Evolutionary conservation across 2,329 filamentous ascomycete genomes (phyloP), one percentile per base, ranked within the genome.

Genomic region (Ophiocordyceps camponoti-leonardi): DNA sequence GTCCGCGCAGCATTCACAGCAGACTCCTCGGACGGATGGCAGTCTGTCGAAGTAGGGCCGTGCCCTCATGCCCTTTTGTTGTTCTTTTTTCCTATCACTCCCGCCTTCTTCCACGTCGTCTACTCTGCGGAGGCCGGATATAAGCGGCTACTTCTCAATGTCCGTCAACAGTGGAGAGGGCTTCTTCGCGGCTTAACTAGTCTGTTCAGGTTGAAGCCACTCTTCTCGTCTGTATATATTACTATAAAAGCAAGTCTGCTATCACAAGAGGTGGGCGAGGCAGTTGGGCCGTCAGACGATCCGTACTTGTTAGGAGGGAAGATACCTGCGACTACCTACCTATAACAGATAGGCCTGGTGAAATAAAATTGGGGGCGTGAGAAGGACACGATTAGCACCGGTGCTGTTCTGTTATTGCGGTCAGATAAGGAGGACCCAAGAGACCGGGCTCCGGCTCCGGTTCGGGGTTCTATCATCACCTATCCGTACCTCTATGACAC

Each of bases 201-300:
- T 11, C 35, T 39, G 14, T 12, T 19, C 35, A n/a, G 11, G 6
- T 39, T 8, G 6, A 39, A 4, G 6, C n/a, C 35, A 18, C n/a
- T 39, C n/a, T 12, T 11, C n/a, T 19, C 54, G 56, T 54, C 58
- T 59, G 58, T 58, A 59, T 53, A 60, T 56, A 58, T 53, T 54
- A 53, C 56, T 39, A 39, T 39, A 19, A 39, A 20, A 56, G 57
- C 56, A 53, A 53, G 56, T 54, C 57, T 59, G 59, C 56, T 48
- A 59, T 55, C 57, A 56, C 48, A 16, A 35, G 12, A 22, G 20
- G 19, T 41, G 30, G 45, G 44, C 45, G 19, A 48, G 48, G 23
- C 31, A 50, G 45, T 28, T 47, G 45, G 30, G 13, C 45, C 44
- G 41, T 10, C n/a, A 20, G 43, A 47, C 42, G 19, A 3, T 23